These are phyloP conservation scores for Chrysanthemum seticuspe DNA, from an alignment of 129 eudicot species.

Conservation along the genomic window DNA sequence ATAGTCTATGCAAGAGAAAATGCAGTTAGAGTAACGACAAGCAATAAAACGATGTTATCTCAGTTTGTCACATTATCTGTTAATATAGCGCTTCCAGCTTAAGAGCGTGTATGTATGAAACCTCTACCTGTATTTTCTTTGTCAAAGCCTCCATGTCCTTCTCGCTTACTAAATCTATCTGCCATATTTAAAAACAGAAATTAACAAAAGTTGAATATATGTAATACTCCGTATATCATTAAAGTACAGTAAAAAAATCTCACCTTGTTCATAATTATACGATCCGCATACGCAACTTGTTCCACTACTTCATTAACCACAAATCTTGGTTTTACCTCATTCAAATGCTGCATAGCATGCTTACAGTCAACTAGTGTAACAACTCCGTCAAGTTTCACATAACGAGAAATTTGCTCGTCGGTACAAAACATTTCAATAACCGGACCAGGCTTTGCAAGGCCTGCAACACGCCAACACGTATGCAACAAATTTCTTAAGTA, in stretches of 20 bases:
- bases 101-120: conserved; percentile 6
- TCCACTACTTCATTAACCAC: conserved; percentile 96
- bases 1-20: too few species aligned
- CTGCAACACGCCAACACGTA: conserved; percentile 48
- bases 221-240: background rate
- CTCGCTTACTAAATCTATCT: conserved; percentile 77
- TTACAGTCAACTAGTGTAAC: conserved; percentile 90
- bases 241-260: background rate
- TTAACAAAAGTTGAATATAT: background rate
- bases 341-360: conserved; percentile 77
- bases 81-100: conserved; percentile 11
- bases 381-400: conserved; percentile 97
- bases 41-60: background rate
- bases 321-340: conserved; percentile 95
- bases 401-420: conserved; percentile 78
- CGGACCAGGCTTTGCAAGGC: conserved; percentile 99
- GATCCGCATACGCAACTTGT: conserved; percentile 96
- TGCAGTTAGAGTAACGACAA: too few species aligned
- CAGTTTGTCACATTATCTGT: conserved; percentile 15
- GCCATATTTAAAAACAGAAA: conserved; percentile 24
- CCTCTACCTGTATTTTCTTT: conserved; percentile 66
- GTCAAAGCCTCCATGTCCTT: conserved; percentile 59
- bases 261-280: conserved; percentile 89
- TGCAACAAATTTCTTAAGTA: background rate
- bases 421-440: conserved; percentile 93